Evolutionary conservation across 2,329 filamentous ascomycete species (phyloP), one percentile per base, ranked within the genome.

Genomic region (Ophiocordyceps robertsii): DNA sequence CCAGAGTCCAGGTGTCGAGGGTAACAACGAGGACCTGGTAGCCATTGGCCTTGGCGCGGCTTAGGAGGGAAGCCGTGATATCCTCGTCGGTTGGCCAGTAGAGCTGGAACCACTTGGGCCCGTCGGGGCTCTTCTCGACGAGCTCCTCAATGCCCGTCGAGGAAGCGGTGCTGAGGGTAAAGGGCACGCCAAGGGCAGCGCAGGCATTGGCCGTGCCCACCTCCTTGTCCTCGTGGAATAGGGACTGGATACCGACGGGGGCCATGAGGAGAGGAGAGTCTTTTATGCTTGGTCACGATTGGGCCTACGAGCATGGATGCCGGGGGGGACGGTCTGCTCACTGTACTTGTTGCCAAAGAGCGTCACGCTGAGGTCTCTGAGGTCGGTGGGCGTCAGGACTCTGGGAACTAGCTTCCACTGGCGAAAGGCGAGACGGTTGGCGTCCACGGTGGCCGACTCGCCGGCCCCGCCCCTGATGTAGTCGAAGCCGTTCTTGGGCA

Each of bases 51-150:
- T 75, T 76, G 1, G 81, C 83, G 0, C 81, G 69, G 1, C 59
- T 54, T 5, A 87, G 66, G 14, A 87, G 61, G 1, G 75, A 82
- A 0, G 70, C 62, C 0, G 82, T 86, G 43, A 86, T 65, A 3
- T 79, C 73, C 41, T 86, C 71, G 43, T 75, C 72, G 17, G 68
- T 61, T 0, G 82, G 82, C 79, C 81, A 86, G 62, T 88, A 88
- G 0, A 88, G 69, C 55, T 88, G 83, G 56, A 72, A 88, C 80
- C 80, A 88, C 11, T 80, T 65, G 29, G 70, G 65, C 0, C 75
- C 74, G 6, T 71, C 60, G 0, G 71, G 72, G 40, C 70, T 76
- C 0, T 75, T 76, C 8, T 64, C 53, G 0, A 77, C 79, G 0
- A 84, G 72, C 40, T 85, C 73, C 55, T 85, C 81, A 44, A 86